Base-by-base conservation (phyloP, 495 filamentous ascomycete species). In the Aspergillus saccharolyticus region DNA sequence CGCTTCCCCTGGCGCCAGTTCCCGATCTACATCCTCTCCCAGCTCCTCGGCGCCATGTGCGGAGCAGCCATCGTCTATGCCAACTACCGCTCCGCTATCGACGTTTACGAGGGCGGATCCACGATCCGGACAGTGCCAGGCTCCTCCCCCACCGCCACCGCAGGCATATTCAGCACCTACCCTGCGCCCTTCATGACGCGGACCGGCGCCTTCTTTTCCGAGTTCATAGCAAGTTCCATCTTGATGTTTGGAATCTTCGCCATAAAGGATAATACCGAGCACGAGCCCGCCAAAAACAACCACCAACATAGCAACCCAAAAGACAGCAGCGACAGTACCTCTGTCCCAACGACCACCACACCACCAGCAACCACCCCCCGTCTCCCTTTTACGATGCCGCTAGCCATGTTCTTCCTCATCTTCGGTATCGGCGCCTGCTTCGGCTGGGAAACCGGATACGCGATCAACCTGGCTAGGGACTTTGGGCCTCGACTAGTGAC, bases 161-260 rank as follows among this genome's bases (percentile, higher is more conserved):
- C 79, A 0, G 82, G 80, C 2, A 83, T 88, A 45, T 87, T 88
- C 65, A 83, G 80, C 71, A 86, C 85, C 2, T 88, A 87, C 56
- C 83, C 82, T 3, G 79, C 80, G 22, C 68, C 74, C 2, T 88
- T 87, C 66, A 71, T 87, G 71, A 82, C 78, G 0, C 83, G 73
- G 46, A 72, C 80, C 0, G 76, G 77, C 4, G 76, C 81, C 60
- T 86, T 87, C 68, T 85, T 87, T 69, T 80, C 76, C 17, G 85
- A 88, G 57, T 85, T 86, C 60, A 73, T 88, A 44, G 82, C 82
- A 0, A 79, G 77, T 49, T 64, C 83, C 0, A 72, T 88, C 9
- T 63, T 87, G 18, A 85, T 87, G 80, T 86, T 88, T 64, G 72
- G 83, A 56, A 86, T 89, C 44, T 88, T 86, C 61, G 85, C 83